These are phyloP conservation scores for Fusarium longipes DNA, from an alignment of 2,329 filamentous ascomycete genomes.

Conservation along the genomic window DNA sequence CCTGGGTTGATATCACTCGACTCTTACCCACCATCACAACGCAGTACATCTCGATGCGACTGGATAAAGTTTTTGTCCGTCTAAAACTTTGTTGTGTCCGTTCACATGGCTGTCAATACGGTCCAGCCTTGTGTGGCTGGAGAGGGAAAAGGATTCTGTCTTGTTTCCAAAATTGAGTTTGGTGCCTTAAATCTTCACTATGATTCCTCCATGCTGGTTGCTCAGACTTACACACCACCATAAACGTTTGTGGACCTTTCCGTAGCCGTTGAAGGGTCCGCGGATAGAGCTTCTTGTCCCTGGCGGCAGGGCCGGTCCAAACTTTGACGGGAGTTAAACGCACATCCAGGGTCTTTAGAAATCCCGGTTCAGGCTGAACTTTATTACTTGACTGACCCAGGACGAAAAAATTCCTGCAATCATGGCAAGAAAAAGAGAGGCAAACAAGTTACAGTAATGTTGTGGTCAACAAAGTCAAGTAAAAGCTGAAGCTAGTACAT, in stretches of 20 bases:
- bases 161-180: constrained; percentile 35
- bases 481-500: constrained; percentile 33
- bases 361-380: constrained; percentile 12
- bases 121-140: constrained; percentile 28
- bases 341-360: constrained; percentile 14
- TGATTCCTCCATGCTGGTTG: constrained; percentile 8
- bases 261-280: constrained; percentile 33
- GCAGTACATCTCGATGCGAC: constrained; percentile 19
- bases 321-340: constrained; percentile 37
- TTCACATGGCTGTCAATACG: constrained; percentile 21
- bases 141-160: constrained; percentile 15
- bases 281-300: constrained; percentile 23
- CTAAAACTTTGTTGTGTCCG: constrained; percentile 17
- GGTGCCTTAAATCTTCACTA: constrained; percentile 19
- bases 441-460: constrained; percentile 13
- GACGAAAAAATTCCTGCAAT: constrained; percentile 12
- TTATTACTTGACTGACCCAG: constrained; percentile 4
- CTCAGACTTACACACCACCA: constrained; percentile 31
- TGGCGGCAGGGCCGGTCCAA: constrained; percentile 39
- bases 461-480: constrained; percentile 20
- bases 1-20: constrained; percentile 11
- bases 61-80: constrained; percentile 19
- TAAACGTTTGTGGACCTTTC: constrained; percentile 17
- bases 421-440: background rate
- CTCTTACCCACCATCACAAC: constrained; percentile 28